These are phyloP conservation scores for Aspergillus caelatus DNA, from an alignment of 2,329 filamentous ascomycete genomes.

Conservation along the genomic window DNA sequence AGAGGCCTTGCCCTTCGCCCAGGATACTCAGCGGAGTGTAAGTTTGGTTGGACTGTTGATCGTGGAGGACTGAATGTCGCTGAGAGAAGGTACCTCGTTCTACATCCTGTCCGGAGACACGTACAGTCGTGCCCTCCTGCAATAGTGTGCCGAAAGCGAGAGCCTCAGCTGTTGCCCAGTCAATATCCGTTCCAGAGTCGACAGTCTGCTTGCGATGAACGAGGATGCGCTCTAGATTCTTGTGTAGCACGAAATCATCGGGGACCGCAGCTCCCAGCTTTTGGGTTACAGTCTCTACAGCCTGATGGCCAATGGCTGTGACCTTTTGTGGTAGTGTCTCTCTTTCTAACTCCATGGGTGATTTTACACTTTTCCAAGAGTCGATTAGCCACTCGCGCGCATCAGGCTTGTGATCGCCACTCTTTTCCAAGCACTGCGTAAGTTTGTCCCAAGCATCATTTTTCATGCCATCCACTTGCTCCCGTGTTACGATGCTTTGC, in stretches of 20 bases:
- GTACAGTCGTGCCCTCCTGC: slow-evolving; percentile 92
- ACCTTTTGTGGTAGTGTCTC: slow-evolving; percentile 83
- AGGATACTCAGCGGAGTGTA: slow-evolving; percentile 91
- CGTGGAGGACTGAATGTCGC: slow-evolving; percentile 94
- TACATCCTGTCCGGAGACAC: slow-evolving; percentile 97
- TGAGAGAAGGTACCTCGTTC: slow-evolving; percentile 99
- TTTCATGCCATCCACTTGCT: slow-evolving; percentile 97
- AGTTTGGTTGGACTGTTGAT: slow-evolving; percentile 90
- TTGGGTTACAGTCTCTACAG: slow-evolving; percentile 69
- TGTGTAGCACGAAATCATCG: slow-evolving; percentile 85
- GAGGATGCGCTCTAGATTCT: slow-evolving; percentile 96
- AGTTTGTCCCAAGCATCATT: slow-evolving; percentile 99
- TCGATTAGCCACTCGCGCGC: slow-evolving; percentile 98
- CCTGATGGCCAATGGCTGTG: slow-evolving; percentile 48
- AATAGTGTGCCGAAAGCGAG: slow-evolving; percentile 91
- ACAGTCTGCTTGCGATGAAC: slow-evolving; percentile 87
- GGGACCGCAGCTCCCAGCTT: slow-evolving; percentile 59
- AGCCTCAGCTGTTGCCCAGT: slow-evolving; percentile 96
- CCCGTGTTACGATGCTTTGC: slow-evolving; percentile 93
- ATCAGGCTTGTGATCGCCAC: slow-evolving; percentile 93
- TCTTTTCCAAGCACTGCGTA: slow-evolving; percentile 94
- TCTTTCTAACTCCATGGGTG: slow-evolving; percentile 91
- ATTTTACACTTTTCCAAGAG: slow-evolving; percentile 99
- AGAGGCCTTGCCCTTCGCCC: slow-evolving; percentile 87
- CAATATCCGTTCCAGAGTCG: slow-evolving; percentile 87